These are phyloP conservation scores for Aciculosporium take DNA, from an alignment of 2,329 filamentous ascomycete species.

Conservation along the genomic window DNA sequence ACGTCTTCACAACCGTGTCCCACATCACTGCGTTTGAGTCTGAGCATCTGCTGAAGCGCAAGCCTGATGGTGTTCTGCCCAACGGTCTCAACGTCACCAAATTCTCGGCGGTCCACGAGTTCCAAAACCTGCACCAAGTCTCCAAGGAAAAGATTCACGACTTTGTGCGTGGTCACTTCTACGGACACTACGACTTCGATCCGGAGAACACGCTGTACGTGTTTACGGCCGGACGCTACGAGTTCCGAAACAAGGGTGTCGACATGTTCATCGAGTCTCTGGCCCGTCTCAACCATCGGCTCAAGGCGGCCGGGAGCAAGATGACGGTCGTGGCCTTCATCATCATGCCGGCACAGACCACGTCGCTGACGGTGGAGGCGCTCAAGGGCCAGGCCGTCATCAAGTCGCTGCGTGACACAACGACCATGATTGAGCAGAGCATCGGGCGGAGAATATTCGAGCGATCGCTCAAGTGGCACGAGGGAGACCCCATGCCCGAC, in stretches of 20 bases:
- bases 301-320: conserved; percentile 75
- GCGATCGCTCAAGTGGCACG: conserved; percentile 86
- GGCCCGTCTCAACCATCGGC: conserved; percentile 81
- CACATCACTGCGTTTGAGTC: conserved; percentile 98
- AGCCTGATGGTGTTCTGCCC: conserved; percentile 89
- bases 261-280: conserved; percentile 99
- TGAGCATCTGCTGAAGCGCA: conserved; percentile 92
- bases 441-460: conserved; percentile 92
- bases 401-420: conserved; percentile 86
- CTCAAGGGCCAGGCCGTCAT: conserved; percentile 95
- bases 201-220: conserved; percentile 94
- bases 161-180: conserved; percentile 95
- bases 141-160: conserved; percentile 97
- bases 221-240: conserved; percentile 93
- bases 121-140: conserved; percentile 93
- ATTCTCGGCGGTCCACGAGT: conserved; percentile 96
- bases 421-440: conserved; percentile 81
- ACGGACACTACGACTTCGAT: conserved; percentile 95
- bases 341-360: conserved; percentile 96
- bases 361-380: conserved; percentile 86
- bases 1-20: conserved; percentile 97
- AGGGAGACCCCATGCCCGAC: conserved; percentile 83
- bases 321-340: conserved; percentile 94
- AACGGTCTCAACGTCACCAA: conserved; percentile 96
- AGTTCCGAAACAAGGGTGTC: conserved; percentile 96